Evolutionary conservation across 176 grass and related monocot species (phyloP).

Genomic region (Triticum turgidum): DNA sequence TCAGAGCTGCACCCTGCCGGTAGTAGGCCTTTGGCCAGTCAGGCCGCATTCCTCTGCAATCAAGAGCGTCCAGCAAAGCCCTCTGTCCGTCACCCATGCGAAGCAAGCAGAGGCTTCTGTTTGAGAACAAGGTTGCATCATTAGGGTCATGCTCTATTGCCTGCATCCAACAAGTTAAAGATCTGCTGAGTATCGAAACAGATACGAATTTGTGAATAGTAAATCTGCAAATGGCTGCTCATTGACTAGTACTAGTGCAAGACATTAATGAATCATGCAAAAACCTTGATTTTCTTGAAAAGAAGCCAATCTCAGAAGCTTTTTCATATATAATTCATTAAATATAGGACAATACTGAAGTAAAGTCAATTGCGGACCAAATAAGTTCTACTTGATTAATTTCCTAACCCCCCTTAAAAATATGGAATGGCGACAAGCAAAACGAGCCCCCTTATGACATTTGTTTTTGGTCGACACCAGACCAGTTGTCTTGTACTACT

Average conservation of each 20-base stretch:
- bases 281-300: neutral
- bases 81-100: neutral
- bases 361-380: neutral
- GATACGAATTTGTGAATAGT: neutral
- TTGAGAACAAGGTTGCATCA: constrained; percentile 1
- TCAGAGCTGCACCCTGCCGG: neutral
- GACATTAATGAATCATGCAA: neutral
- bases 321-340: neutral
- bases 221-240: neutral
- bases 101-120: neutral
- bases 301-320: neutral
- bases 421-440: neutral
- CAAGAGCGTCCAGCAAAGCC: neutral
- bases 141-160: constrained; percentile 1
- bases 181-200: neutral
- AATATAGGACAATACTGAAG: neutral
- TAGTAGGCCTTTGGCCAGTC: neutral
- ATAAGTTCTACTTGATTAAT: neutral
- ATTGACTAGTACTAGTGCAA: neutral
- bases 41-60: neutral
- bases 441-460: neutral
- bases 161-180: neutral
- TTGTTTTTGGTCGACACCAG: neutral
- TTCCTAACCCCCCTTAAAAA: neutral
- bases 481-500: neutral